These are phyloP conservation scores for Hypoxylon cercidicola DNA, from an alignment of 495 filamentous ascomycete species.

Conservation along the genomic window DNA sequence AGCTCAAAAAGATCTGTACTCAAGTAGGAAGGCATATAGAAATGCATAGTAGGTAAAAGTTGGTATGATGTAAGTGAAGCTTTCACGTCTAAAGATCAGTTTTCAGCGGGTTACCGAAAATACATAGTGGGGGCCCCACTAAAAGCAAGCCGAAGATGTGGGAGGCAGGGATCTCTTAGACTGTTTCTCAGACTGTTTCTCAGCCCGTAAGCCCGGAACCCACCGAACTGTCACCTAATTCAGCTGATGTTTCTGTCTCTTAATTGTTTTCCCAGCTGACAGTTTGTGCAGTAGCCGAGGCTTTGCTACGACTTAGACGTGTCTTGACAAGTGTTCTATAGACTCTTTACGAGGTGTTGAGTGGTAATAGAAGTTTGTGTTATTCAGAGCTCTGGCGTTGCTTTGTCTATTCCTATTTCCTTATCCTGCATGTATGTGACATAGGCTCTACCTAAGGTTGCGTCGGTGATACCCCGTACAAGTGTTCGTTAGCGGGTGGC, in stretches of 20 bases:
- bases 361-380: slow-evolving; percentile 13
- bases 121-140: slow-evolving; percentile 34
- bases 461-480: slow-evolving; percentile 1
- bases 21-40: slow-evolving; percentile 5
- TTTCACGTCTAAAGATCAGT: slow-evolving; percentile 20
- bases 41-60: slow-evolving; percentile 26
- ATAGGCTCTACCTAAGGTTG: background rate
- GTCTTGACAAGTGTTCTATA: slow-evolving; percentile 7
- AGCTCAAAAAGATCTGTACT: slow-evolving; percentile 1
- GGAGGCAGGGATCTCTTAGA: background rate
- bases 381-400: background rate
- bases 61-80: slow-evolving; percentile 48
- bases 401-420: background rate
- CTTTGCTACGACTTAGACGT: too few species aligned
- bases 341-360: background rate
- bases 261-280: slow-evolving; percentile 19
- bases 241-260: slow-evolving; percentile 24
- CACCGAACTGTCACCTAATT: slow-evolving; percentile 32
- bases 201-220: slow-evolving; percentile 26
- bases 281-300: background rate
- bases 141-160: slow-evolving; percentile 29
- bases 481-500: slow-evolving; percentile 22
- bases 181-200: slow-evolving; percentile 1
- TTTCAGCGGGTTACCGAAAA: slow-evolving; percentile 29
- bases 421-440: slow-evolving; percentile 1